These are phyloP conservation scores for Leccinum rimulosum DNA, from an alignment of 768 basidiomycete species.

Conservation along the genomic window DNA sequence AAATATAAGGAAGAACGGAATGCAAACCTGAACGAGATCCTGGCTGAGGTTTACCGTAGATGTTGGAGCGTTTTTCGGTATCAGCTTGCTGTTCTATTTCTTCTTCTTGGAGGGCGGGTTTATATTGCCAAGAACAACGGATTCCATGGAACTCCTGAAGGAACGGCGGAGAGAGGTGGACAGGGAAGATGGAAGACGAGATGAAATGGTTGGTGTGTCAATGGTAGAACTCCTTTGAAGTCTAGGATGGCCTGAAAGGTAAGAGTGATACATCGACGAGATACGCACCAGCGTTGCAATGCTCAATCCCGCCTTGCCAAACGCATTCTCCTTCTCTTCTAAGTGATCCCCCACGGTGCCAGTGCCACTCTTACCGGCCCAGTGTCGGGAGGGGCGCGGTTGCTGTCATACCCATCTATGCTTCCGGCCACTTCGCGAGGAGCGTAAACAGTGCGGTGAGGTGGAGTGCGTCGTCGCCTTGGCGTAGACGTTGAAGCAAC, in stretches of 20 bases:
- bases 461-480: no score
- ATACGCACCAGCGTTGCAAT: no score
- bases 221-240: conserved; percentile 1
- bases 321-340: no score
- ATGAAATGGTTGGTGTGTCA: conserved; percentile 20
- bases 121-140: conserved; percentile 26
- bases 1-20: not conserved
- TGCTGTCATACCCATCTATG: no score
- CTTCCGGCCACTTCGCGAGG: no score
- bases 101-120: conserved; percentile 12
- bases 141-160: conserved; percentile 20
- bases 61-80: conserved; percentile 2
- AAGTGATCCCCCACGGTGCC: no score
- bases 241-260: conserved; percentile 12
- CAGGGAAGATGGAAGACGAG: conserved; percentile 11
- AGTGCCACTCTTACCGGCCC: no score
- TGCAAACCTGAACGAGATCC: conserved; percentile 30
- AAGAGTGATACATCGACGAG: conserved; percentile 19
- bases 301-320: no score
- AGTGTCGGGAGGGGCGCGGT: no score
- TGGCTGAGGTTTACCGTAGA: conserved; percentile 26
- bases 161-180: conserved; percentile 24
- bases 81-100: conserved; percentile 9
- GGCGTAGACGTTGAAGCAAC: no score
- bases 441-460: no score